Evolutionary conservation across 2,329 filamentous ascomycete species (phyloP).

Genomic region (Pseudocercospora vitis): DNA sequence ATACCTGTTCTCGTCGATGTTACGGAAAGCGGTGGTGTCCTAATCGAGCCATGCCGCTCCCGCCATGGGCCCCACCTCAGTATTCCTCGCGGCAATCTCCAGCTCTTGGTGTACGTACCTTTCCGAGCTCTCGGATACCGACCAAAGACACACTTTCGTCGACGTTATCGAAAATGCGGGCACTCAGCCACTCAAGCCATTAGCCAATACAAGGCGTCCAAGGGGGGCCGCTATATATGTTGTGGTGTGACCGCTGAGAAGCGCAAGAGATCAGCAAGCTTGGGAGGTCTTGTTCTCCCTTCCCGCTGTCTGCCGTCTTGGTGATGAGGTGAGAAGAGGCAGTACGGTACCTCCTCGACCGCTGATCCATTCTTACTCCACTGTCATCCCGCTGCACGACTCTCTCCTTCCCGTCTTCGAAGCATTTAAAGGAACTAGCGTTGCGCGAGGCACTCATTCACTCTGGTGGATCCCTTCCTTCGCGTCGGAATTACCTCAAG

Average conservation of each 20-base stretch:
- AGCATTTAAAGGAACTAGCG: too few species aligned
- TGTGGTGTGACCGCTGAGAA: background rate
- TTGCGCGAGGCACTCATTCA: background rate
- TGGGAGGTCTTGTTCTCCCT: background rate
- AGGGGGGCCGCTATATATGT: too few species aligned
- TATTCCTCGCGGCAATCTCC: background rate
- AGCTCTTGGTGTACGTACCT: slow-evolving; percentile 1
- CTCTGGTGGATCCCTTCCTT: background rate
- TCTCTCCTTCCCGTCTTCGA: too few species aligned
- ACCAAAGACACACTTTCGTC: slow-evolving; percentile 1
- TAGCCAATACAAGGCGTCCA: background rate
- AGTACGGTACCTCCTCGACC: background rate
- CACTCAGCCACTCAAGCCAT: slow-evolving; percentile 3
- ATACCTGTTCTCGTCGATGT: too few species aligned
- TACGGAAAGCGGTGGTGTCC: background rate
- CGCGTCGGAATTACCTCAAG: slow-evolving; percentile 41
- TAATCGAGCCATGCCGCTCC: background rate
- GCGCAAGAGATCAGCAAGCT: background rate
- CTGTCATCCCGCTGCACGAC: background rate
- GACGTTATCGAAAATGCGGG: slow-evolving; percentile 1
- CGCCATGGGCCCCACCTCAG: background rate
- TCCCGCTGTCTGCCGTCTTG: background rate
- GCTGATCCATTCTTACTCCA: slow-evolving; percentile 1
- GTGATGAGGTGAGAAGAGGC: slow-evolving; percentile 6
- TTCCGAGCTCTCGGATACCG: slow-evolving; percentile 1